Conservation (phyloP, 78 protist genomes). For the Planoprotostelium fungivorum region DNA sequence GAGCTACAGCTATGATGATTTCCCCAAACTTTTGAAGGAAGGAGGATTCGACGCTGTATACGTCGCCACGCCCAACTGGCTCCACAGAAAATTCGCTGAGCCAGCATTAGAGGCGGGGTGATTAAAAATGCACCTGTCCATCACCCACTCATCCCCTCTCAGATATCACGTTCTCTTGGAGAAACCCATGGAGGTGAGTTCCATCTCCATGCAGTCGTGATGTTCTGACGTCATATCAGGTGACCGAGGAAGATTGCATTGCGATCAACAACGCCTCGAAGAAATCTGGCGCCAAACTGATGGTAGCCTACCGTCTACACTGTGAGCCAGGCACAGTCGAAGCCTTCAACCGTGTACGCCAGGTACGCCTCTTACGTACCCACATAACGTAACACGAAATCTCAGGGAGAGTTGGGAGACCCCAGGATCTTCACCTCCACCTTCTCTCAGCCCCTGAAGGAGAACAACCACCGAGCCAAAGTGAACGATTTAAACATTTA, state of each 20-base stretch:
- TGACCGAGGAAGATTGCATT: not conserved
- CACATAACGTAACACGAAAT: no score
- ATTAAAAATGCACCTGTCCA: not conserved
- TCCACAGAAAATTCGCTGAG: not conserved
- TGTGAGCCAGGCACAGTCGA: not conserved
- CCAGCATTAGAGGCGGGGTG: not conserved
- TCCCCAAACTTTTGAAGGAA: not conserved
- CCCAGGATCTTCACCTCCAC: not conserved
- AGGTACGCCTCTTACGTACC: not conserved
- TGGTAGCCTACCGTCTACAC: not conserved
- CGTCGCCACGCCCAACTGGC: not conserved
- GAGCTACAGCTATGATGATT: not conserved
- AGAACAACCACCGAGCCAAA: not conserved
- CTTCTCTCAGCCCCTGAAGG: not conserved
- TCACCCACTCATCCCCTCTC: not conserved
- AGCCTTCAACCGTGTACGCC: not conserved
- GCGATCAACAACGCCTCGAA: not conserved
- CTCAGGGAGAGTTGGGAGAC: constrained; percentile 1
- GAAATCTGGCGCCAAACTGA: not conserved
- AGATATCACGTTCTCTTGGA: not conserved
- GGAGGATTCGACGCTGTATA: not conserved
- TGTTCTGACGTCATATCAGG: not conserved
- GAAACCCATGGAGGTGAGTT: not conserved
- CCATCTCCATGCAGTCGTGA: not conserved
- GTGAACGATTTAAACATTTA: no score